These are phyloP conservation scores for Calophaca sinica DNA, from an alignment of 306 rosid species.

Conservation along the genomic window DNA sequence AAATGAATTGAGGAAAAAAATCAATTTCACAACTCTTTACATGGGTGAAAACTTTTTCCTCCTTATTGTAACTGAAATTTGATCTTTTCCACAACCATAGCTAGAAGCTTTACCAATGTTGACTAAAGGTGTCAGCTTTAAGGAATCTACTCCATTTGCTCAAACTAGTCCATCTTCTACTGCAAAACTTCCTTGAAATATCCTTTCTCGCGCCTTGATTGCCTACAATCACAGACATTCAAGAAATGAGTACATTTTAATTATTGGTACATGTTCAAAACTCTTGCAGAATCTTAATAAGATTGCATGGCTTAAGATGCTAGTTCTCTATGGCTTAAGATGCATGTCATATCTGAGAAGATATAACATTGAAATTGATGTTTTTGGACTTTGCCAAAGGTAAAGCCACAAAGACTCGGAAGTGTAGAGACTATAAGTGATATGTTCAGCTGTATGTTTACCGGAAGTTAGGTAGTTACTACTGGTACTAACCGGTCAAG, in stretches of 20 bases:
- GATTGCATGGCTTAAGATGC: conserved; percentile 20
- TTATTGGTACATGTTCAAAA: conserved; percentile 5
- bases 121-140: conserved; percentile 5
- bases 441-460: too few species aligned
- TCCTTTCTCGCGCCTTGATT: conserved; percentile 58
- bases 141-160: conserved; percentile 25
- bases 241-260: conserved; percentile 17
- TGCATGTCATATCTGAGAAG: conserved; percentile 26
- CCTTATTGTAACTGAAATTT: conserved; percentile 2
- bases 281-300: neutral
- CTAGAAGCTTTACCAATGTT: conserved; percentile 14
- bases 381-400: neutral
- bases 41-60: neutral
- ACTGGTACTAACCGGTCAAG: too few species aligned
- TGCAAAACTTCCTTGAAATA: conserved; percentile 50
- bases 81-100: conserved; percentile 9
- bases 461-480: too few species aligned
- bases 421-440: too few species aligned
- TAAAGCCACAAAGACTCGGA: conserved; percentile 2
- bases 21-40: neutral
- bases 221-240: conserved; percentile 60
- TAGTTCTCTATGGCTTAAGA: conserved; percentile 20
- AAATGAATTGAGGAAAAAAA: conserved; percentile 10
- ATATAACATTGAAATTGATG: neutral
- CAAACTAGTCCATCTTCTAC: conserved; percentile 43